These are phyloP conservation scores for Aspergillus funiculosus DNA, from an alignment of 495 filamentous ascomycete genomes.

Conservation along the genomic window DNA sequence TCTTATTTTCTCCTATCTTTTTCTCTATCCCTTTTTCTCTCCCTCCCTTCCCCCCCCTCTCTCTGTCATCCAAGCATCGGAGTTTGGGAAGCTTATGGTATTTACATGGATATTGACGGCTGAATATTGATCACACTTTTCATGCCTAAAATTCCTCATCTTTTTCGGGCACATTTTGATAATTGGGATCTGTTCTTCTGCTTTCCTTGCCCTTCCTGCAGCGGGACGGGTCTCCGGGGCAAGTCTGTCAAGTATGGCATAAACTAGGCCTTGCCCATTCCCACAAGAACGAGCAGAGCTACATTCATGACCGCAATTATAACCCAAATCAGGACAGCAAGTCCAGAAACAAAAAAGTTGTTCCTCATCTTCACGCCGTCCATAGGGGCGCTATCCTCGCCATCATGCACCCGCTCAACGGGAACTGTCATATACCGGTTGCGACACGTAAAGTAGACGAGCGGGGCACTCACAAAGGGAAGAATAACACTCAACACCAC, in stretches of 20 bases:
- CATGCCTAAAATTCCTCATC: too few species aligned
- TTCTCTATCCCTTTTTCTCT: conserved; percentile 1
- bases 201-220: too few species aligned
- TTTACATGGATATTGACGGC: too few species aligned
- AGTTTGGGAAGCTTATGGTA: neutral
- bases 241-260: too few species aligned
- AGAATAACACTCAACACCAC: conserved; percentile 76
- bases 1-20: conserved; percentile 3
- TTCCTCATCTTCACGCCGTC: conserved; percentile 55
- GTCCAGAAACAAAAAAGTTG: conserved; percentile 46
- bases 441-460: conserved; percentile 83
- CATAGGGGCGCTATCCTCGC: conserved; percentile 22
- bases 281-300: conserved; percentile 63
- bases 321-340: conserved; percentile 59
- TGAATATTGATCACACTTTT: too few species aligned
- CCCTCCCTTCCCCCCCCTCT: neutral
- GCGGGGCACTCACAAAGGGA: conserved; percentile 73
- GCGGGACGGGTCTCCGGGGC: too few species aligned
- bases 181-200: too few species aligned
- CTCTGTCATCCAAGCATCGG: neutral
- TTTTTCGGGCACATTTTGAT: too few species aligned
- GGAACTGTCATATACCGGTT: conserved; percentile 75
- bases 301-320: conserved; percentile 69
- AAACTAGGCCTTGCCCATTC: conserved; percentile 47
- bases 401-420: conserved; percentile 22